Conservation (phyloP, 2,329 filamentous ascomycete species). For the Alternaria tenuissima region DNA sequence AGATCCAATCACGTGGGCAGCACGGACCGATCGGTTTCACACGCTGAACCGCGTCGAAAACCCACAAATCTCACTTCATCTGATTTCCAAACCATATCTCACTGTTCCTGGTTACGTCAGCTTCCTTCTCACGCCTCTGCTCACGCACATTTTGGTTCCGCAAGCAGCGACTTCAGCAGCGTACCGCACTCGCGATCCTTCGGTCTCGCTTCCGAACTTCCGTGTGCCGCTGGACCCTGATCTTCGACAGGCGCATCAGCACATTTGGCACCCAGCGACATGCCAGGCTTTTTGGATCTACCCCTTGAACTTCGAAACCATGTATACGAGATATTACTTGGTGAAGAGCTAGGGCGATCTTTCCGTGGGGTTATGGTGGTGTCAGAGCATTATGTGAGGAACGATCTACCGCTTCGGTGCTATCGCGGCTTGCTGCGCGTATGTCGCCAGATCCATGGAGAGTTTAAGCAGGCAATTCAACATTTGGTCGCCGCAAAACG, state of each 20-base stretch:
- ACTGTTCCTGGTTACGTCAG: neutral
- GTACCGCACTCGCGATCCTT: conserved; percentile 2
- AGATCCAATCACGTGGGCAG: conserved; percentile 16
- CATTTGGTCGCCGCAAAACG: conserved; percentile 37
- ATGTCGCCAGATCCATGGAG: conserved; percentile 33
- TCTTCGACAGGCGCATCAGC: conserved; percentile 14
- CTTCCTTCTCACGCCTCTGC: neutral
- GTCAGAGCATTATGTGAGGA: conserved; percentile 37
- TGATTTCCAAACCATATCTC: neutral
- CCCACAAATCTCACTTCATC: conserved; percentile 6
- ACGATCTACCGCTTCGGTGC: conserved; percentile 37
- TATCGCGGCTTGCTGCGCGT: conserved; percentile 39
- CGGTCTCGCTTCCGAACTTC: conserved; percentile 22
- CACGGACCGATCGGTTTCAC: conserved; percentile 20
- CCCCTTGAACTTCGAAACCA: conserved; percentile 40
- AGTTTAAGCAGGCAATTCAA: conserved; percentile 40
- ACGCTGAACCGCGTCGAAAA: conserved; percentile 6
- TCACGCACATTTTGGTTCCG: neutral
- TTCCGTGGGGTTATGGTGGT: conserved; percentile 43
- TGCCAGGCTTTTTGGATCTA: conserved; percentile 43
- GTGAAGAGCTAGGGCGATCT: conserved; percentile 30
- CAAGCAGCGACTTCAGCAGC: conserved; percentile 4
- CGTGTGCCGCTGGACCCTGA: conserved; percentile 16
- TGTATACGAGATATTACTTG: conserved; percentile 39
- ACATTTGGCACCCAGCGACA: conserved; percentile 19